Base-by-base conservation (phyloP, 345 rosid species). In the Gossypioides kirkii region DNA sequence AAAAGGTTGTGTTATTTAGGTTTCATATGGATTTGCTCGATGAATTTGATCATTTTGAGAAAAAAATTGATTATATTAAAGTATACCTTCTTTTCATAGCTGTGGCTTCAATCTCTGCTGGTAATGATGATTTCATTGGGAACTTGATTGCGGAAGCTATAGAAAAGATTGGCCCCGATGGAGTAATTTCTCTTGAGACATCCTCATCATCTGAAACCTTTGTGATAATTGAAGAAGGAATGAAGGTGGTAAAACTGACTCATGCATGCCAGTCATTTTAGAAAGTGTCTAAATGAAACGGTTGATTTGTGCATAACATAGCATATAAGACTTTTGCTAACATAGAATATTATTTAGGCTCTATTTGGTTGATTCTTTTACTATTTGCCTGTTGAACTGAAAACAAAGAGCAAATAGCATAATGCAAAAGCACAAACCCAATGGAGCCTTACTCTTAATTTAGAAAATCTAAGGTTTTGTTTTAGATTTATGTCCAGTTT, bases 71-170 rank as follows among this genome's bases (percentile, higher is more conserved):
- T 22, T 13, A 32, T 18, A 14, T 41, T 61, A 47, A 53, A 59
- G 4, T 79, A 10, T 73, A 77, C 22, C 4, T 55, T 55, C 28
- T 69, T 74, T 71, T 36, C 79, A 83, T 88, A 90, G 98, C 97
- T 2, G 91, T 94, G 80, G 98, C 98, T 16, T 83, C 95, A 45
- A 82, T 94, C 71, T 90, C 98, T 87, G 85, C 97, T 81, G 97
- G 97, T 50, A 92, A 92, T 26, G 90, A 94, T 81, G 98, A 91
- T 13, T 88, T 85, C 66, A 74, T 90, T 50, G 88, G 93, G 63
- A 80, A 81, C 77, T 76, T 94, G 79, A 81, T 92, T 76, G 92
- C 87, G 58, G 91, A 91, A 62, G 83, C 92, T 77, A 80, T 94
- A 47, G 87, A 87, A 52, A 88, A 84, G 84, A 89, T 94, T 72